Evolutionary conservation across 805 yeast species (phyloP).

Genomic region (Ogataea allantospora): DNA sequence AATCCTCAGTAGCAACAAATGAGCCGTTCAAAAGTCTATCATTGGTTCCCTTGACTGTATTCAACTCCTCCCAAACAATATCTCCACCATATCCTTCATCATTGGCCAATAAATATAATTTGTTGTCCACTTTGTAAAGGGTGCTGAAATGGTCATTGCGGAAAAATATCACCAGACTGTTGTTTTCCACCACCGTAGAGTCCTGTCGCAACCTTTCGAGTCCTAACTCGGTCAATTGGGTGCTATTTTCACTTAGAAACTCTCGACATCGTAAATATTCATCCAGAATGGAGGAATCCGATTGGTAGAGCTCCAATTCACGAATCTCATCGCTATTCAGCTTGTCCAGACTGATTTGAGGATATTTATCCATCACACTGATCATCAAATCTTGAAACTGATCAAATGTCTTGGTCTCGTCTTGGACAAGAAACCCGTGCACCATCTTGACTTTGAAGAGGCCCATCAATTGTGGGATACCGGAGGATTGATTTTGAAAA

Average conservation of each 20-base stretch:
- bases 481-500: slow-evolving; percentile 20
- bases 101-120: slow-evolving; percentile 65
- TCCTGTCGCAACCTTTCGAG: slow-evolving; percentile 40
- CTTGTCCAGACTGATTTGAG: slow-evolving; percentile 9
- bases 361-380: slow-evolving; percentile 16
- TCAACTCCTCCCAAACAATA: slow-evolving; percentile 83
- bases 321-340: slow-evolving; percentile 6
- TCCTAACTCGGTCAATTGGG: slow-evolving; percentile 78
- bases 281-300: slow-evolving; percentile 6
- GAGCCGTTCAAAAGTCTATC: slow-evolving; percentile 69
- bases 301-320: slow-evolving; percentile 3
- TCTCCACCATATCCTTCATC: slow-evolving; percentile 60
- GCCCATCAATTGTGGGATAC: slow-evolving; percentile 22
- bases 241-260: slow-evolving; percentile 60
- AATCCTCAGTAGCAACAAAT: slow-evolving; percentile 42
- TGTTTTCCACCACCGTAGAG: slow-evolving; percentile 40
- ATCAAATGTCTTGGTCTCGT: slow-evolving; percentile 25
- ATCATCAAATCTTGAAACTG: slow-evolving; percentile 31
- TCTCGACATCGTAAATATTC: slow-evolving; percentile 14
- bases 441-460: slow-evolving; percentile 42
- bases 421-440: slow-evolving; percentile 63
- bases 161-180: slow-evolving; percentile 69
- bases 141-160: slow-evolving; percentile 90
- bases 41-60: slow-evolving; percentile 63
- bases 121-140: slow-evolving; percentile 47